Evolutionary conservation across 441 rosid species (phyloP).

Genomic region (Gossypium lobatum): DNA sequence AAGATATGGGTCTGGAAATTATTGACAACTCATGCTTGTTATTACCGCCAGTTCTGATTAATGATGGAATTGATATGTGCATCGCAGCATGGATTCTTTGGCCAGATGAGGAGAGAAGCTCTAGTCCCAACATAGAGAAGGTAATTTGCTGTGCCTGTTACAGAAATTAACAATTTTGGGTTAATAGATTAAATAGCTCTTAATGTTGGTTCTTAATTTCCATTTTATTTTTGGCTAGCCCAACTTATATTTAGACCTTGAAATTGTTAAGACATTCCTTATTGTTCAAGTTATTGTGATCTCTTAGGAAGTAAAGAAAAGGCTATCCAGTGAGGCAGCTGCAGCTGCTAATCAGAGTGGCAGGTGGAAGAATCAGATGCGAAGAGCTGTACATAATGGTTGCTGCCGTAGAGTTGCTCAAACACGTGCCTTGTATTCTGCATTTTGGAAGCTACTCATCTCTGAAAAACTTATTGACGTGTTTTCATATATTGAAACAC

Average conservation of each 20-base stretch:
- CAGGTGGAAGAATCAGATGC: constrained; percentile 94
- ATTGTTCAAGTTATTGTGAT: constrained; percentile 22
- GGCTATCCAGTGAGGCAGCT: constrained; percentile 72
- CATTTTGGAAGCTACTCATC: constrained; percentile 84
- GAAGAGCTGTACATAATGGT: constrained; percentile 92
- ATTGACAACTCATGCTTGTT: constrained; percentile 47
- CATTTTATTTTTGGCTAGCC: constrained; percentile 7
- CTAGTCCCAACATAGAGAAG: constrained; percentile 85
- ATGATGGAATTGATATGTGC: constrained; percentile 66
- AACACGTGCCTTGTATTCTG: constrained; percentile 64
- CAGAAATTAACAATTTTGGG: constrained; percentile 9
- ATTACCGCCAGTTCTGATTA: constrained; percentile 47
- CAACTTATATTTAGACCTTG: constrained; percentile 10
- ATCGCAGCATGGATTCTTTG: constrained; percentile 92
- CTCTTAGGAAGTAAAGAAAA: constrained; percentile 80
- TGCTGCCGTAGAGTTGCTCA: constrained; percentile 95
- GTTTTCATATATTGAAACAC: constrained; percentile 69
- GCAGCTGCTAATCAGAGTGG: constrained; percentile 91
- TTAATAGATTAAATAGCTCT: background rate
- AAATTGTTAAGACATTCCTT: background rate
- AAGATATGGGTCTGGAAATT: constrained; percentile 41
- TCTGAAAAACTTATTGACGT: constrained; percentile 73
- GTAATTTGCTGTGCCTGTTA: constrained; percentile 32
- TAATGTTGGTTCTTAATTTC: constrained; percentile 5
- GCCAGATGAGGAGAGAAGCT: constrained; percentile 97